Conservation (phyloP, 805 yeast genomes). For the Blastobotrys americana region DNA sequence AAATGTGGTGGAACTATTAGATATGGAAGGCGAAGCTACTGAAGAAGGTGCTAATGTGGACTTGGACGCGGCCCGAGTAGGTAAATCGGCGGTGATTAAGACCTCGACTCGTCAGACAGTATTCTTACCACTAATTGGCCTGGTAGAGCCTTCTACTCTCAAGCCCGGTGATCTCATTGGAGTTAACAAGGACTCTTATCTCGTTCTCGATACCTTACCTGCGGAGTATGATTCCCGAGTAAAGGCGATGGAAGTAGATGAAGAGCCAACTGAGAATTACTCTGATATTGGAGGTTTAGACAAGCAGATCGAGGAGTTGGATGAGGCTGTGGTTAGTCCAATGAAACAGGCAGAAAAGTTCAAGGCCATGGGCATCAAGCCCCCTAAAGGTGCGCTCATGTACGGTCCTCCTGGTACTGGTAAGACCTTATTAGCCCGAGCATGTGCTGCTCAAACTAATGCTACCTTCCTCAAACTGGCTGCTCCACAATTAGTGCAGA, state of each 20-base stretch:
- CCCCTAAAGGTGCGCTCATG: conserved; percentile 97
- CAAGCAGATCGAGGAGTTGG: conserved; percentile 95
- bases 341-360: conserved; percentile 98
- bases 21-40: conserved; percentile 66
- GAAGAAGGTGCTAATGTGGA: conserved; percentile 96
- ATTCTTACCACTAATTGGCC: conserved; percentile 88
- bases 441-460: conserved; percentile 98
- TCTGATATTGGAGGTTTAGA: conserved; percentile 97
- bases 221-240: conserved; percentile 97
- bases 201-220: conserved; percentile 88
- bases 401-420: conserved; percentile 99
- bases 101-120: conserved; percentile 98
- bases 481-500: conserved; percentile 96
- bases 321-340: conserved; percentile 96
- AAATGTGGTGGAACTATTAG: conserved; percentile 89
- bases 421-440: conserved; percentile 92
- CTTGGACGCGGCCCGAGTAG: conserved; percentile 80
- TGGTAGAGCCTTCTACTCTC: conserved; percentile 83
- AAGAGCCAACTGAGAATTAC: conserved; percentile 95
- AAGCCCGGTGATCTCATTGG: conserved; percentile 98
- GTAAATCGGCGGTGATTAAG: conserved; percentile 96
- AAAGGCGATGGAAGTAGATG: conserved; percentile 99
- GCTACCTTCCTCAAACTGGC: conserved; percentile 95
- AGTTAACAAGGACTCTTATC: conserved; percentile 92
- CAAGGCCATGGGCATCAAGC: conserved; percentile 86